A percentile compares a stretch with the other conserved stretches of the same genome.
These are phyloP conservation scores for Plenodomus lindquistii DNA, from an alignment of 2,329 filamentous ascomycete genomes.

Conservation along the genomic window DNA sequence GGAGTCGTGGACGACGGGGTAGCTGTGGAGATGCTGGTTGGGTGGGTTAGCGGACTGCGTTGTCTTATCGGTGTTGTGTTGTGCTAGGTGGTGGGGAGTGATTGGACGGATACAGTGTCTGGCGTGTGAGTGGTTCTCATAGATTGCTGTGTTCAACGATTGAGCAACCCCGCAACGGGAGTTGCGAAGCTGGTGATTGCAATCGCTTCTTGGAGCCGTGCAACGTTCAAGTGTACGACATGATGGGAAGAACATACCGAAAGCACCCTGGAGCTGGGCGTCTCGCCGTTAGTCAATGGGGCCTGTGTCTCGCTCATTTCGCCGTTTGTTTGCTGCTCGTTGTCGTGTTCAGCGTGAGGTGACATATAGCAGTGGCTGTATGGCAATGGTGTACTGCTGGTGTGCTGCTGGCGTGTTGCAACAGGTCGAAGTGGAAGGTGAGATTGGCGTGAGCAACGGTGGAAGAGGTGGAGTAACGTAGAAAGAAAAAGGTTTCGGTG, in stretches of 20 bases:
- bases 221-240: background rate
- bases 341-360: conserved; percentile 40
- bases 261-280: conserved; percentile 43
- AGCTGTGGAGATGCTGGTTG: conserved; percentile 76
- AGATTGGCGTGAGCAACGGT: background rate
- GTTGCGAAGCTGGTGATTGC: background rate
- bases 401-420: conserved; percentile 1
- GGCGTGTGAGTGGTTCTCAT: conserved; percentile 10
- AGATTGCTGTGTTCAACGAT: conserved; percentile 8
- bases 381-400: conserved; percentile 4
- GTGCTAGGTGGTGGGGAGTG: conserved; percentile 2
- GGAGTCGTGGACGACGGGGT: conserved; percentile 80
- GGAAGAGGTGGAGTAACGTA: conserved; percentile 7
- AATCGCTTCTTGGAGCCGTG: background rate
- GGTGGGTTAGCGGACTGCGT: conserved; percentile 5
- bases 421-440: conserved; percentile 3
- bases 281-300: conserved; percentile 47
- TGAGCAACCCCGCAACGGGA: background rate
- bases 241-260: conserved; percentile 36
- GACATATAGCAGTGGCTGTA: conserved; percentile 20
- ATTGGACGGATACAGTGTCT: conserved; percentile 8
- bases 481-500: conserved; percentile 7
- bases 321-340: conserved; percentile 21
- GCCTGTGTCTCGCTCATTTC: conserved; percentile 35
- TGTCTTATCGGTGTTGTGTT: background rate